Evolutionary conservation across 73 alveolate species (phyloP).

Genomic region (Paramecium sonneborni): DNA sequence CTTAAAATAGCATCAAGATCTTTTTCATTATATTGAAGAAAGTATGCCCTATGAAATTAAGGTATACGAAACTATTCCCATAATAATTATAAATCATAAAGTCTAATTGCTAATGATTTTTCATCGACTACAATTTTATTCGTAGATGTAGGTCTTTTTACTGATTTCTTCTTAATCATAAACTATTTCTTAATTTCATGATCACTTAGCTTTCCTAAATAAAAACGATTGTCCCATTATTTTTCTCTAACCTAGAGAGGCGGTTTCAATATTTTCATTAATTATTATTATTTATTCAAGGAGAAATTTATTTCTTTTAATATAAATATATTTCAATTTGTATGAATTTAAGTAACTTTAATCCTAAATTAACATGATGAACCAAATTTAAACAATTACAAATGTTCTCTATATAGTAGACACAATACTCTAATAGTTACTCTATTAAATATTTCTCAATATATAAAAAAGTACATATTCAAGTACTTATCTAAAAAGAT

Average conservation of each 20-base stretch:
- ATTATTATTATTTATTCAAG: background rate
- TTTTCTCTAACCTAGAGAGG: conserved; percentile 1
- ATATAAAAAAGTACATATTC: too few relatives aligned
- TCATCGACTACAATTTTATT: background rate
- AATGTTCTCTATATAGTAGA: too few relatives aligned
- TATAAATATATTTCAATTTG: background rate
- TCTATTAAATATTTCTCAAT: too few relatives aligned
- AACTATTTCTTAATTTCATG: conserved; percentile 14
- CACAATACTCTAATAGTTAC: too few relatives aligned
- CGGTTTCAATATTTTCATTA: conserved; percentile 34
- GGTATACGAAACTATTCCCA: conserved; percentile 28
- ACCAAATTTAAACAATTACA: too few relatives aligned
- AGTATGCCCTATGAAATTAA: conserved; percentile 46
- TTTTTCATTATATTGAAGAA: conserved; percentile 12
- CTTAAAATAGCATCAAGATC: conserved; percentile 19
- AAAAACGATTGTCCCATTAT: conserved; percentile 40
- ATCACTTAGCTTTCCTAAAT: conserved; percentile 24
- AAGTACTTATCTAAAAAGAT: too few relatives aligned
- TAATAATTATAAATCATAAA: background rate
- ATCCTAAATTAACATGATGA: too few relatives aligned
- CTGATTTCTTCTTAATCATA: background rate
- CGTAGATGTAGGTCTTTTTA: background rate
- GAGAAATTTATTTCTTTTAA: background rate
- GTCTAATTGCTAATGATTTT: background rate
- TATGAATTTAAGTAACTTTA: too few relatives aligned